Evolutionary conservation across 2,329 filamentous ascomycete species (phyloP).

Genomic region (Aspergillus pseudoglaucus): DNA sequence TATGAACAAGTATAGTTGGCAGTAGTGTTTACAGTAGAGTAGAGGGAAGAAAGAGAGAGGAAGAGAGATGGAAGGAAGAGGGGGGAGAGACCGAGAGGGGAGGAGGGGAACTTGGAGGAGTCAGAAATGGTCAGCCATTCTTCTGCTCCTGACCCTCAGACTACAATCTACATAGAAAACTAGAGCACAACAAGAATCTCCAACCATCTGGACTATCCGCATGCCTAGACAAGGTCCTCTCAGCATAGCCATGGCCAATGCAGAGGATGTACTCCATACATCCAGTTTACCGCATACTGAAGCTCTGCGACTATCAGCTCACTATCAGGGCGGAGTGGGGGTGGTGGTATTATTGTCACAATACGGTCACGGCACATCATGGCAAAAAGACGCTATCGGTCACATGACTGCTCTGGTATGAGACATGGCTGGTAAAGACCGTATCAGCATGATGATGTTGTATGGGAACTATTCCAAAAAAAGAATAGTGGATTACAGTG

Average conservation of each 20-base stretch:
- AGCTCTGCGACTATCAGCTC: not conserved
- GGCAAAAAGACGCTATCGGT: not conserved
- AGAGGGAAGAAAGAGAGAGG: constrained; percentile 4
- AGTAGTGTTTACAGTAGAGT: not conserved
- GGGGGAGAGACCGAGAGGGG: constrained; percentile 9
- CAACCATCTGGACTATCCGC: not conserved
- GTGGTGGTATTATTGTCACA: not conserved
- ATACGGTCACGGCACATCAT: not conserved
- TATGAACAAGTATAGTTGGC: not conserved
- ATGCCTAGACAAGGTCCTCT: not conserved
- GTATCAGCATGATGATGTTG: not conserved
- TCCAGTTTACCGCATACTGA: not conserved
- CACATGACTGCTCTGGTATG: not conserved
- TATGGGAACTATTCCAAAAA: not conserved
- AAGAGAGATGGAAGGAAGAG: constrained; percentile 4
- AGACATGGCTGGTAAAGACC: not conserved
- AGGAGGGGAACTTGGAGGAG: constrained; percentile 5
- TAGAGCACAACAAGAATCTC: not conserved
- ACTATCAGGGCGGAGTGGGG: not conserved
- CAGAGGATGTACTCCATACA: not conserved
- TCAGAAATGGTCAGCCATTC: not conserved
- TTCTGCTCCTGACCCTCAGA: not conserved
- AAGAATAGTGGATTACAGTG: not conserved
- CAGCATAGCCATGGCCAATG: not conserved
- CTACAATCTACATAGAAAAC: no score